phyloP scores from a whole-genome alignment of 2,329 filamentous ascomycete species.

The Clonostachys rosea region DNA sequence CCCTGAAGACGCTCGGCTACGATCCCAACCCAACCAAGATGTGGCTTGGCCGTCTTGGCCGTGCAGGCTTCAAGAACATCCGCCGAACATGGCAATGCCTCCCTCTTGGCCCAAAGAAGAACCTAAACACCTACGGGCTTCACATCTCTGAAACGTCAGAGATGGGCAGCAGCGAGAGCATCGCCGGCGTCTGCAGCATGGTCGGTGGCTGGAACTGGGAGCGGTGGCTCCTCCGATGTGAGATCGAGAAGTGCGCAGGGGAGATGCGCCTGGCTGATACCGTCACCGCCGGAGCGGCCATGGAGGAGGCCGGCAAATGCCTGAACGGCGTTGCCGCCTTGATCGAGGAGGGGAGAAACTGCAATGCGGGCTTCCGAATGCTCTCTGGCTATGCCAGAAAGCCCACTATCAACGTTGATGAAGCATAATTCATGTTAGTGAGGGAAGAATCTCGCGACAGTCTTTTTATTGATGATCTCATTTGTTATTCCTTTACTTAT shows the following conservation, averaged over 20 bases:
- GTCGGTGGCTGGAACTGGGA: constrained; percentile 92
- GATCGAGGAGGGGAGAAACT: constrained; percentile 57
- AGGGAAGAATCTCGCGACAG: too few species aligned
- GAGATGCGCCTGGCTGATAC: constrained; percentile 53
- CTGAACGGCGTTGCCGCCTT: constrained; percentile 56
- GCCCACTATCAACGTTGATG: constrained; percentile 25
- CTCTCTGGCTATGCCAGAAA: constrained; percentile 62
- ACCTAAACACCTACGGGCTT: constrained; percentile 3
- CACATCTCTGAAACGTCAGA: constrained; percentile 22
- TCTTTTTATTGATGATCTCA: too few species aligned
- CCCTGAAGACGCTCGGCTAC: constrained; percentile 84
- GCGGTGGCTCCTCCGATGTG: constrained; percentile 86
- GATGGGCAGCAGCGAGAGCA: constrained; percentile 63
- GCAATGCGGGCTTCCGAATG: constrained; percentile 56
- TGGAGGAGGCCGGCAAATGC: constrained; percentile 52
- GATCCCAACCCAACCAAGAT: constrained; percentile 78
- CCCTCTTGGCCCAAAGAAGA: constrained; percentile 62
- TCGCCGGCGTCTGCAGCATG: constrained; percentile 73
- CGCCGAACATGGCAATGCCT: constrained; percentile 87
- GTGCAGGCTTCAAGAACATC: constrained; percentile 73
- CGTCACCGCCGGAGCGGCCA: constrained; percentile 42
- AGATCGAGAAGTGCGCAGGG: constrained; percentile 74
- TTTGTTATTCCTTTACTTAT: too few species aligned
- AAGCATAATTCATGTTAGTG: too few species aligned
- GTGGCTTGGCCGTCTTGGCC: constrained; percentile 70